phyloP scores from a whole-genome alignment of 768 basidiomycete genomes.

The Lentinula lateritia region DNA sequence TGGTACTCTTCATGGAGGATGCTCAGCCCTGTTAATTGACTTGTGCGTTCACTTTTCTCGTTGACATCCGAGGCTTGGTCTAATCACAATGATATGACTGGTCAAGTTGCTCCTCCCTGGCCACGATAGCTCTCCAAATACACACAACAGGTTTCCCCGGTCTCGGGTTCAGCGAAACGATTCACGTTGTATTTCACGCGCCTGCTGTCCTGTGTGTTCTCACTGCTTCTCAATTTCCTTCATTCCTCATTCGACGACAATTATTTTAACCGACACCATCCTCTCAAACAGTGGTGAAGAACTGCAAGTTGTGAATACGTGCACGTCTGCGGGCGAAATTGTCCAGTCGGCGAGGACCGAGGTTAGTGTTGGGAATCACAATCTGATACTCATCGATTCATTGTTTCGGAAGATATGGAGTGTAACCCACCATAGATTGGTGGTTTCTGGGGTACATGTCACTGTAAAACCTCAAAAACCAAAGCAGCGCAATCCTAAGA shows the following conservation, averaged over 20 bases:
- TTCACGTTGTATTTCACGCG: conserved; percentile 27
- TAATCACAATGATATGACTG: neutral
- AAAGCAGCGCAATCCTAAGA: neutral
- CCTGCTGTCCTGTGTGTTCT: conserved; percentile 25
- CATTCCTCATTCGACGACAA: neutral
- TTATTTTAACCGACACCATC: neutral
- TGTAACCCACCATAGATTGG: conserved; percentile 20
- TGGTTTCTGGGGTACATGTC: conserved; percentile 26
- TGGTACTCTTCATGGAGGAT: conserved; percentile 20
- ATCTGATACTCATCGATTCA: neutral
- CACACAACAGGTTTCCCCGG: neutral
- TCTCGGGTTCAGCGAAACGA: conserved; percentile 24
- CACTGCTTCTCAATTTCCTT: neutral
- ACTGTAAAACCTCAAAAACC: conserved; percentile 22
- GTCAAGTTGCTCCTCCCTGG: conserved; percentile 1
- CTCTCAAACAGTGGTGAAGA: conserved; percentile 19
- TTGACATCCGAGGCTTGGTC: conserved; percentile 3
- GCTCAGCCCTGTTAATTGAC: conserved; percentile 9
- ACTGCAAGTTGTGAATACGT: conserved; percentile 26
- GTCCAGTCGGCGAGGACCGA: conserved; percentile 25
- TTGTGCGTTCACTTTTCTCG: neutral
- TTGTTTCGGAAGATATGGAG: conserved; percentile 25
- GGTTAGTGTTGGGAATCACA: conserved; percentile 10
- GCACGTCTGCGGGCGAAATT: conserved; percentile 24
- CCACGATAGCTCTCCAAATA: conserved; percentile 2